These are phyloP conservation scores for Cryphonectria carpinicola DNA, from an alignment of 2,329 filamentous ascomycete species.

Conservation along the genomic window DNA sequence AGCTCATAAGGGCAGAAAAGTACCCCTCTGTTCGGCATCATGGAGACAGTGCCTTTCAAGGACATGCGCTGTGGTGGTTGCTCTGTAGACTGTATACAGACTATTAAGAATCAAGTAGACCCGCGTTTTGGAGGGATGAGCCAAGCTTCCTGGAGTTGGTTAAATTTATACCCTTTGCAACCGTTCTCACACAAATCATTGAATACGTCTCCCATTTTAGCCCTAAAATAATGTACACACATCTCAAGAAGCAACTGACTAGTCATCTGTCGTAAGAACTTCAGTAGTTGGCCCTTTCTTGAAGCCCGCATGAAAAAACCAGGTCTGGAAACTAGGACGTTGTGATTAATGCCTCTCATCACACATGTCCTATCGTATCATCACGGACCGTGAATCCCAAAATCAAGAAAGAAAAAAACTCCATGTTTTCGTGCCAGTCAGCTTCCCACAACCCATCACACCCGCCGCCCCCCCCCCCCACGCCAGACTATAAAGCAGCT, in stretches of 20 bases:
- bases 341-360: constrained; percentile 2
- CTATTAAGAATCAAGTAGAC: neutral
- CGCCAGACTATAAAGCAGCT: neutral
- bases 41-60: neutral
- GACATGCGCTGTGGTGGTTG: neutral
- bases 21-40: neutral
- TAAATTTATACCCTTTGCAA: neutral
- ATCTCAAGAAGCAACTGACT: neutral
- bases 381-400: neutral
- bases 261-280: neutral
- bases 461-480: too few species aligned
- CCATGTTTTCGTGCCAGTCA: neutral
- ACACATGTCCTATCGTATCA: neutral
- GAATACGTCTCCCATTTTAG: neutral
- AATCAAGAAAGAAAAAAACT: neutral
- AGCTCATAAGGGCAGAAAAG: neutral
- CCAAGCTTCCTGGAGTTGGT: neutral
- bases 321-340: neutral
- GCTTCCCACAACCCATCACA: neutral
- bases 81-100: neutral
- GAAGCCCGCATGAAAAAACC: neutral
- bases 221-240: neutral
- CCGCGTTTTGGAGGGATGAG: neutral
- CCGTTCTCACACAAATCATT: neutral
- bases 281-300: neutral